Evolutionary conservation across 192 early-diverging fungal genomes (phyloP), one percentile per base, ranked within the genome.

Genomic region (Coemansia sp.): DNA sequence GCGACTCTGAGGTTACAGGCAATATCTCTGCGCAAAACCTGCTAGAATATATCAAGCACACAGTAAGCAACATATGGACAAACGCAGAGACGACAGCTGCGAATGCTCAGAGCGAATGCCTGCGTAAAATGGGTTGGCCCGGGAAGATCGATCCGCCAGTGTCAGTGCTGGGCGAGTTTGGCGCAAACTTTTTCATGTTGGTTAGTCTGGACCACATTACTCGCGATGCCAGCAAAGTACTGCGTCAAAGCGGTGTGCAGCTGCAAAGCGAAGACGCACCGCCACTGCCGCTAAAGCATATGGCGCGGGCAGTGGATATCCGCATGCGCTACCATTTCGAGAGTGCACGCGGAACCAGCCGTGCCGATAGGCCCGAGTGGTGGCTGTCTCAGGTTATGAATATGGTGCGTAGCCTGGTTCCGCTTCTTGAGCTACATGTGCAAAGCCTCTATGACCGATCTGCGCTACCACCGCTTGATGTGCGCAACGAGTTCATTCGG

Each of bases 311-410:
- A 6, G 71, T 92, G 10, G 79, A 84, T 5, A 61, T 88, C 20
- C 70, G 89, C 44, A 90, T 92, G 68, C 74, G 84, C 59, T 92
- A 83, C 57, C 87, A 92, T 60, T 92, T 92, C 71, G 87, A 89
- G 47, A 83, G 86, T 10, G 76, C 70, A 8, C 80, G 86, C 47
- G 78, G 84, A 14, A 92, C 90, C 3, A 90, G 88, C 63, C 82
- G 88, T 46, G 75, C 88, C 2, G 90, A 92, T 62, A 90, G 89
- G 84, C 88, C 90, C n/a, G 90, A 92, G 67, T 90, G 89, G 90
- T 89, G 86, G 64, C 70, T 90, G 18, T 79, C 83, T 3, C 87
- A 89, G 50, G 62, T 87, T 18, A 67, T 86, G 26, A 76, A 69
- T 17, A 76, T 81, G 26, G 81, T 89, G 37, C 83, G 76, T 17